Evolutionary conservation across 106 monocot species (phyloP).

Genomic region (Vanilla planifolia): DNA sequence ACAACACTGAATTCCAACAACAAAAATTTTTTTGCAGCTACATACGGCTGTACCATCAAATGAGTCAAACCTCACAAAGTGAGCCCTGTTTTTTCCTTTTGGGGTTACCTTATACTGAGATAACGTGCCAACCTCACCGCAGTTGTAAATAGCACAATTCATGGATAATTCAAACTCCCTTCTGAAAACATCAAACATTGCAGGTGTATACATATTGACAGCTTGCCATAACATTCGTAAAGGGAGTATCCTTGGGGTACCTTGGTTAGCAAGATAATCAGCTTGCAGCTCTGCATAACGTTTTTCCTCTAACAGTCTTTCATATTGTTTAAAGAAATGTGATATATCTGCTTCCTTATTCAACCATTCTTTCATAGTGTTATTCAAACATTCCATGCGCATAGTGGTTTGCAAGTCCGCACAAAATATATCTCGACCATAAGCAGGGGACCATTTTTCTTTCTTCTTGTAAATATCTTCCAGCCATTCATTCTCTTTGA

Average conservation of each 20-base stretch:
- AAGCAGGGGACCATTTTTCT: slow-evolving; percentile 46
- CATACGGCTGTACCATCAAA: slow-evolving; percentile 42
- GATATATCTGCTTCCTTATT: slow-evolving; percentile 29
- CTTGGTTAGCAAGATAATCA: slow-evolving; percentile 53
- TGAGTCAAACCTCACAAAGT: slow-evolving; percentile 62
- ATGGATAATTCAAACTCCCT: slow-evolving; percentile 52
- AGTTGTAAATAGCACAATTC: slow-evolving; percentile 43
- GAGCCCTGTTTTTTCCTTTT: slow-evolving; percentile 38
- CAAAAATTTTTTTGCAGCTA: slow-evolving; percentile 59
- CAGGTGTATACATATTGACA: slow-evolving; percentile 52
- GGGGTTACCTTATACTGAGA: slow-evolving; percentile 44
- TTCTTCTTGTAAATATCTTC: slow-evolving; percentile 44
- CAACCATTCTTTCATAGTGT: slow-evolving; percentile 32
- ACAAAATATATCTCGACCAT: slow-evolving; percentile 40
- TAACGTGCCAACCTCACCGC: slow-evolving; percentile 46
- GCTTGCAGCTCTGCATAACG: slow-evolving; percentile 43
- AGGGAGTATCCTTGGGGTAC: slow-evolving; percentile 32
- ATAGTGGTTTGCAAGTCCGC: slow-evolving; percentile 44
- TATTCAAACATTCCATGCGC: slow-evolving; percentile 33
- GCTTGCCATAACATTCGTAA: slow-evolving; percentile 50
- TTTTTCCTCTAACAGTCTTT: slow-evolving; percentile 30
- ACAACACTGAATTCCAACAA: slow-evolving; percentile 52
- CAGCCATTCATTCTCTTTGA: slow-evolving; percentile 57
- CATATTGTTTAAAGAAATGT: slow-evolving; percentile 37
- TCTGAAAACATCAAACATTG: slow-evolving; percentile 46